Evolutionary conservation across 1,139 yeast genomes (phyloP), one percentile per base, ranked within the genome.

Genomic region (Lodderomyces theae): DNA sequence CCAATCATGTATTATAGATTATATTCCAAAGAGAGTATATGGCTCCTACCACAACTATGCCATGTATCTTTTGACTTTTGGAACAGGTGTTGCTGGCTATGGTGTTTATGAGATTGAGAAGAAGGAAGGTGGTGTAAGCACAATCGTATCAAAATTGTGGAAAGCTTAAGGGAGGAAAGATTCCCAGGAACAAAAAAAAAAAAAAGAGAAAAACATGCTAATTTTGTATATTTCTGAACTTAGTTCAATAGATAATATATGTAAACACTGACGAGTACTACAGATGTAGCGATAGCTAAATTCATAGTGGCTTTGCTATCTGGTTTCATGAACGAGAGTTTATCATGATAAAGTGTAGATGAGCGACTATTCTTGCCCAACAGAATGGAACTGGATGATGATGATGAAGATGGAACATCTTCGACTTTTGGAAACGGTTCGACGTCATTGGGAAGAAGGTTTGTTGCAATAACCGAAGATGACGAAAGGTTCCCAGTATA

Each of bases 21-120:
- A 89, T 65, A 82, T 90, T 48, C 97, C 96, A 41, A 71, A 73
- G 63, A 79, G 96, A 61, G 87, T 82, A 30, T 90, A 82, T 60
- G 95, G 95, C 8, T 56, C 70, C 34, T 77, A 84, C 75, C 85
- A 86, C 64, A 74, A 70, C 42, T 58, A 72, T 35, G 86, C 92
- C 42, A 72, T 79, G 70, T 72, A 74, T 51, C 61, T 84, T 38
- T 73, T 90, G 53, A 78, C 82, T 39, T 61, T 80, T 8, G 96
- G 96, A 26, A 76, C 95, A 7, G 79, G 77, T 42, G 68, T 83
- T 23, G 80, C 85, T 18, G 72, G 88, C 42, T 87, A 84, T 60
- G 97, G 97, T 25, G 64, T 89, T 29, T 90, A 87, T 62, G 77
- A 83, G 51, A 70, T 87, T 52, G 97, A 90, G 64, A 86, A 85